A percentile compares a stretch with the other conserved stretches of the same genome.
Evolutionary conservation across 306 rosid species (phyloP).

Genomic region (Vachellia collinsii): DNA sequence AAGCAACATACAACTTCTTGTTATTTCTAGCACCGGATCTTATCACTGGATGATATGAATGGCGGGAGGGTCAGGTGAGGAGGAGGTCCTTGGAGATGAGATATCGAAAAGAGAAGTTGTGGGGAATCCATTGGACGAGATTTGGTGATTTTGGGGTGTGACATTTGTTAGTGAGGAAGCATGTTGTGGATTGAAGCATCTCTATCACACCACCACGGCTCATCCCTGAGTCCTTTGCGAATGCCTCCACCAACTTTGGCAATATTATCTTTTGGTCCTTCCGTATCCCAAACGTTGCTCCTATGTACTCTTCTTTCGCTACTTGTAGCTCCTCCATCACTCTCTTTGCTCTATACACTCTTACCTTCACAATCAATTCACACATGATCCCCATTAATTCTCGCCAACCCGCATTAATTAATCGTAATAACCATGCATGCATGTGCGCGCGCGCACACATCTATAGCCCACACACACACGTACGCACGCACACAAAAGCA

Average conservation of each 20-base stretch:
- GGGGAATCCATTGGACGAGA: slow-evolving; percentile 75
- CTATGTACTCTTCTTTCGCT: slow-evolving; percentile 82
- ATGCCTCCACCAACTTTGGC: slow-evolving; percentile 84
- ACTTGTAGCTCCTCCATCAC: slow-evolving; percentile 65
- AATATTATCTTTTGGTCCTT: slow-evolving; percentile 69
- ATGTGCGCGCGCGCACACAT: too few species aligned
- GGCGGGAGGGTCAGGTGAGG: neutral
- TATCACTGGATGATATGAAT: too few species aligned
- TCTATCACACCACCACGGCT: slow-evolving; percentile 54
- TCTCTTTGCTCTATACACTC: slow-evolving; percentile 72
- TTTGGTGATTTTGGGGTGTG: slow-evolving; percentile 56
- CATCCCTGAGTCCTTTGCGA: slow-evolving; percentile 64
- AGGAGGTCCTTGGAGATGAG: slow-evolving; percentile 74
- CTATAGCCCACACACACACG: too few species aligned
- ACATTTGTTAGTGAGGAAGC: slow-evolving; percentile 42
- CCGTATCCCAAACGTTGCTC: slow-evolving; percentile 72
- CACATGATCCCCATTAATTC: too few species aligned
- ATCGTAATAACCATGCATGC: too few species aligned
- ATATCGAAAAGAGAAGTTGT: slow-evolving; percentile 80
- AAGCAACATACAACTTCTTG: too few species aligned
- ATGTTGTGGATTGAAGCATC: slow-evolving; percentile 61
- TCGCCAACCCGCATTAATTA: too few species aligned
- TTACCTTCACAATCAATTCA: slow-evolving; percentile 49
- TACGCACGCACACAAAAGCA: neutral
- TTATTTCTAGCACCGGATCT: too few species aligned